Percentiles rank a stretch among this genome's conserved stretches.
phyloP scores from a whole-genome alignment of 768 basidiomycete genomes.

The Lyophyllum decastes region DNA sequence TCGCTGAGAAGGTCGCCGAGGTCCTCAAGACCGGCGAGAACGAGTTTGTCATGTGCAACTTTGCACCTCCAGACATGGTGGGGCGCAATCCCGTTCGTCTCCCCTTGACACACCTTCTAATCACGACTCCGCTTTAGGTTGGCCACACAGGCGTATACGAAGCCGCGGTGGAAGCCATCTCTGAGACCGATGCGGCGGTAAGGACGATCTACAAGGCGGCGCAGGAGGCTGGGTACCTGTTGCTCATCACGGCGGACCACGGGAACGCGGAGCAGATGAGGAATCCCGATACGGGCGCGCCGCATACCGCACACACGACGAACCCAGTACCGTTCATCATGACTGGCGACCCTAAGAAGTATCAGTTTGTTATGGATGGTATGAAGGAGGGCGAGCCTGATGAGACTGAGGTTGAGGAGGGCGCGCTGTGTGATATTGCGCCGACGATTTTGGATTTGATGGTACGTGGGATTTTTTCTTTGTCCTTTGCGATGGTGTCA shows the following conservation, averaged over 20 bases:
- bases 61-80: constrained; percentile 96
- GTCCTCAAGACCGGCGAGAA: constrained; percentile 67
- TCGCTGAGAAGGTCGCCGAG: constrained; percentile 92
- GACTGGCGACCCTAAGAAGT: constrained; percentile 60
- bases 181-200: constrained; percentile 87
- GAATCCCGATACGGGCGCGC: constrained; percentile 78
- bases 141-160: constrained; percentile 93
- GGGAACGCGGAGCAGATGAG: constrained; percentile 97
- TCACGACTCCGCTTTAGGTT: constrained; percentile 49
- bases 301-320: constrained; percentile 91
- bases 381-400: constrained; percentile 44
- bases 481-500: not conserved
- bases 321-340: constrained; percentile 92
- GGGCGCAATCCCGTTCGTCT: constrained; percentile 17
- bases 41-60: constrained; percentile 97
- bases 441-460: constrained; percentile 84
- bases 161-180: constrained; percentile 86
- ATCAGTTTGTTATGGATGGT: constrained; percentile 54
- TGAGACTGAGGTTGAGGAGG: constrained; percentile 59
- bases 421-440: constrained; percentile 87
- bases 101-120: no score
- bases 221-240: constrained; percentile 80
- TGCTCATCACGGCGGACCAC: constrained; percentile 90
- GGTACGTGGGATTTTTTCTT: constrained; percentile 30
- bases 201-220: constrained; percentile 86